These are phyloP conservation scores for Tetradesmus lagerheimii DNA, from an alignment of 139 green algal species.

Conservation along the genomic window DNA sequence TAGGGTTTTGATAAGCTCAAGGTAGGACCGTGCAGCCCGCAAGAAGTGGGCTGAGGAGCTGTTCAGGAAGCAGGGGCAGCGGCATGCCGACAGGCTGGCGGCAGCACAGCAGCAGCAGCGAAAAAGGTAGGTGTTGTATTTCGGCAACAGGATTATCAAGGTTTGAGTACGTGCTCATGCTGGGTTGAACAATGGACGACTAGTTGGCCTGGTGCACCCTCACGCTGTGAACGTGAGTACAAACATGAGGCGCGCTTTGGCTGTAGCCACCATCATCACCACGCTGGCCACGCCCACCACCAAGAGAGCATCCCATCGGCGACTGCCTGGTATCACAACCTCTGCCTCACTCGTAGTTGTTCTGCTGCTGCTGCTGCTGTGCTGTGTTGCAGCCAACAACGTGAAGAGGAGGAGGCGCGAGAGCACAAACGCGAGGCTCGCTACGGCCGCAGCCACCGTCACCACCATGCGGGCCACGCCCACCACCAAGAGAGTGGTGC, in stretches of 20 bases:
- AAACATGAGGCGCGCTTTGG: conserved; percentile 31
- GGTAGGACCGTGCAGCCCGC: conserved; percentile 68
- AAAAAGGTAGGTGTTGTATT: conserved; percentile 27
- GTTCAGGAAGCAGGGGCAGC: conserved; percentile 39
- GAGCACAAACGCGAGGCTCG: conserved; percentile 22
- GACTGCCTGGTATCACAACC: no score
- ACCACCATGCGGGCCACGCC: neutral
- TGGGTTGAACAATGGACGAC: no score
- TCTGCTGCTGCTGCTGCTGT: neutral
- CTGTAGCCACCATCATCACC: neutral
- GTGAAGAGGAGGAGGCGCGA: conserved; percentile 25
- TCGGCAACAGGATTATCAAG: no score
- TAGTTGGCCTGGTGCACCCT: no score
- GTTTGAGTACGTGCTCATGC: no score
- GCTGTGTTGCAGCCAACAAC: conserved; percentile 23
- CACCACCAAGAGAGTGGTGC: neutral
- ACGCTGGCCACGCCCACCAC: neutral
- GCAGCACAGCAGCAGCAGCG: conserved; percentile 11
- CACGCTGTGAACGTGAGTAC: no score
- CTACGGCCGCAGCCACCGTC: conserved; percentile 32
- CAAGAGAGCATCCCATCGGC: no score
- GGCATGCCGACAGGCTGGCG: neutral
- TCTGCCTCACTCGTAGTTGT: no score
- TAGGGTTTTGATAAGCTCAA: no score
- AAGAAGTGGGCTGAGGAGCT: conserved; percentile 50